A percentile compares a stretch with the other conserved stretches of the same genome.
phyloP scores from a whole-genome alignment of 2,329 filamentous ascomycete species.

The Pyrenophora tritici-repentis region DNA sequence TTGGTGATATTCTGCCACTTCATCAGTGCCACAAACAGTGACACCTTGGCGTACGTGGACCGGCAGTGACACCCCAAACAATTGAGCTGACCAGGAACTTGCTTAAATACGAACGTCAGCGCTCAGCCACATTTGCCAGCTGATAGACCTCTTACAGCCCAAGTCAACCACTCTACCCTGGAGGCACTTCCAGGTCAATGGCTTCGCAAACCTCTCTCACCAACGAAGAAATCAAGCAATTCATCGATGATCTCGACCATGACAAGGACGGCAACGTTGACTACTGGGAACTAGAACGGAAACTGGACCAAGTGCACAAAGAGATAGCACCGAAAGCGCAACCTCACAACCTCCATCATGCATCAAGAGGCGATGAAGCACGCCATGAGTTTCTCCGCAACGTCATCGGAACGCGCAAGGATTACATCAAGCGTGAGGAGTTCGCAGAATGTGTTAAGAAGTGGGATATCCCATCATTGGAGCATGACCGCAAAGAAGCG shows the following conservation, averaged over 20 bases:
- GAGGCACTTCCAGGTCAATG: conserved; percentile 21
- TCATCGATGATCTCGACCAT: conserved; percentile 59
- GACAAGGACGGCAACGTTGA: conserved; percentile 59
- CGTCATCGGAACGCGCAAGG: conserved; percentile 53
- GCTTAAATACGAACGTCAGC: conserved; percentile 3
- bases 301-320: conserved; percentile 59
- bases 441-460: conserved; percentile 53
- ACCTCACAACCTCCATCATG: conserved; percentile 53
- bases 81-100: conserved; percentile 1
- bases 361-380: conserved; percentile 45
- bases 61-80: conserved; percentile 14
- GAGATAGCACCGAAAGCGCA: conserved; percentile 56
- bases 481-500: conserved; percentile 55
- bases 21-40: conserved; percentile 8
- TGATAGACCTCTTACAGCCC: background rate
- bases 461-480: conserved; percentile 57
- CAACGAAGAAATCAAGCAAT: conserved; percentile 58
- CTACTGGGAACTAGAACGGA: conserved; percentile 58
- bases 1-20: conserved; percentile 13
- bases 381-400: conserved; percentile 59
- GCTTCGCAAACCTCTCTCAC: conserved; percentile 33
- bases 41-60: conserved; percentile 38
- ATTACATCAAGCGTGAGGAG: conserved; percentile 53
- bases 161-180: background rate
- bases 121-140: conserved; percentile 1